phyloP scores from a whole-genome alignment of 73 alveolate species.

The Symbiodinium pilosum region DNA sequence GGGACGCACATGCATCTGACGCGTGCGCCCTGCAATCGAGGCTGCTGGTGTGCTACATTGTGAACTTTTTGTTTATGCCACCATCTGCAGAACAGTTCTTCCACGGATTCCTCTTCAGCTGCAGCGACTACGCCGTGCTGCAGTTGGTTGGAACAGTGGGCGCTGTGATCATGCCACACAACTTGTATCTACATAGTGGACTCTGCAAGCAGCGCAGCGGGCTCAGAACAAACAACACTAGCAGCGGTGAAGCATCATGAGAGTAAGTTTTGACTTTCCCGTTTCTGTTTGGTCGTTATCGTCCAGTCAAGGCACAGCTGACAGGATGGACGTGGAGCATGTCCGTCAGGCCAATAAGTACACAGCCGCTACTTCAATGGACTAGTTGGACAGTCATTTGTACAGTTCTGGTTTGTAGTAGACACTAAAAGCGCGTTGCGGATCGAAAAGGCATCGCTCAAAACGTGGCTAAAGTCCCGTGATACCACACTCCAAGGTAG shows the following conservation, averaged over 20 bases:
- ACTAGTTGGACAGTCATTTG: background rate
- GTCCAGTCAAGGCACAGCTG: background rate
- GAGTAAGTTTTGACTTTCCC: background rate
- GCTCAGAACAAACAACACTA: background rate
- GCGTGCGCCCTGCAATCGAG: background rate
- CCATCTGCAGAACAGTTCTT: background rate
- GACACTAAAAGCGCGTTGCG: too few relatives aligned
- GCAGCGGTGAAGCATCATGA: background rate
- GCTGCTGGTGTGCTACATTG: background rate
- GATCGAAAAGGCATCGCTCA: too few relatives aligned
- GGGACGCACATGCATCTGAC: background rate
- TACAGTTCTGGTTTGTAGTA: constrained; percentile 65
- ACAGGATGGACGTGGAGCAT: constrained; percentile 34
- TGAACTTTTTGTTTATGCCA: background rate
- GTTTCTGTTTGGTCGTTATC: background rate
- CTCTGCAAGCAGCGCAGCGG: constrained; percentile 58
- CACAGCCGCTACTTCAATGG: constrained; percentile 4
- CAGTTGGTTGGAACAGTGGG: constrained; percentile 96
- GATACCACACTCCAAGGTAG: too few relatives aligned
- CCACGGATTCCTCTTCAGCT: constrained; percentile 16
- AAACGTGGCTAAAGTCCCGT: too few relatives aligned
- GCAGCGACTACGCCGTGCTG: constrained; percentile 41
- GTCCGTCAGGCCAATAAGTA: constrained; percentile 56
- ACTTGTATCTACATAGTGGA: constrained; percentile 96
- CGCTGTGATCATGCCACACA: constrained; percentile 97